A percentile compares a stretch with the other conserved stretches of the same genome.
These are phyloP conservation scores for Aspergillus costaricaensis DNA, from an alignment of 2,329 filamentous ascomycete genomes.

Conservation along the genomic window DNA sequence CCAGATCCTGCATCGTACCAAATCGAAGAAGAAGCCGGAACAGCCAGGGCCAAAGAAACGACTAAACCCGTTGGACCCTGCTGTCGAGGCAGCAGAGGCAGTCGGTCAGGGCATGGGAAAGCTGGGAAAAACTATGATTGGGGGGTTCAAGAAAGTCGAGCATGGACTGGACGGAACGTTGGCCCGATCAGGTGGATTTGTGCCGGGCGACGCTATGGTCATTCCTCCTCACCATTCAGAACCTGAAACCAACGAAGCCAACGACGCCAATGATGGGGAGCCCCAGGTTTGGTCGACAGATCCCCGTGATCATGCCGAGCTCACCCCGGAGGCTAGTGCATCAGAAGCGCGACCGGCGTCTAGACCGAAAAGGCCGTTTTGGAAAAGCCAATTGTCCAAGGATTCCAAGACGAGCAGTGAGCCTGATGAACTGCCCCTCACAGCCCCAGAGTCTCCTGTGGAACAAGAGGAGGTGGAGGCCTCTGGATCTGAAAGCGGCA, in stretches of 20 bases:
- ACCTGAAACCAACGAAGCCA: background rate
- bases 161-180: constrained; percentile 39
- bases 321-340: background rate
- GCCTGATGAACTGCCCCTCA: constrained; percentile 41
- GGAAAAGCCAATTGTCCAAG: constrained; percentile 36
- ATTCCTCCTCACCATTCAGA: constrained; percentile 11
- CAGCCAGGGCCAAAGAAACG: constrained; percentile 22
- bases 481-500: constrained; percentile 9
- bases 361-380: constrained; percentile 33
- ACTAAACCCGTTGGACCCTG: constrained; percentile 44
- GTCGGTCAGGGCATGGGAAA: constrained; percentile 52
- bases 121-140: constrained; percentile 49
- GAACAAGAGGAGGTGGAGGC: constrained; percentile 5
- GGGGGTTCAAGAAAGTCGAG: constrained; percentile 45
- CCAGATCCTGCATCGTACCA: constrained; percentile 41
- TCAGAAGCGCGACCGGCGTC: constrained; percentile 2
- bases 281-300: background rate
- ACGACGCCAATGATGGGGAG: background rate
- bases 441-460: constrained; percentile 32
- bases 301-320: background rate
- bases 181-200: constrained; percentile 37
- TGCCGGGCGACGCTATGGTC: constrained; percentile 18
- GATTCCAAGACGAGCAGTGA: constrained; percentile 30
- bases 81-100: constrained; percentile 54
- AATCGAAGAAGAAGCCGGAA: constrained; percentile 12